Evolutionary conservation across 352 stramenopile species (phyloP), one percentile per base, ranked within the genome.

Genomic region (Globisporangium parvum): DNA sequence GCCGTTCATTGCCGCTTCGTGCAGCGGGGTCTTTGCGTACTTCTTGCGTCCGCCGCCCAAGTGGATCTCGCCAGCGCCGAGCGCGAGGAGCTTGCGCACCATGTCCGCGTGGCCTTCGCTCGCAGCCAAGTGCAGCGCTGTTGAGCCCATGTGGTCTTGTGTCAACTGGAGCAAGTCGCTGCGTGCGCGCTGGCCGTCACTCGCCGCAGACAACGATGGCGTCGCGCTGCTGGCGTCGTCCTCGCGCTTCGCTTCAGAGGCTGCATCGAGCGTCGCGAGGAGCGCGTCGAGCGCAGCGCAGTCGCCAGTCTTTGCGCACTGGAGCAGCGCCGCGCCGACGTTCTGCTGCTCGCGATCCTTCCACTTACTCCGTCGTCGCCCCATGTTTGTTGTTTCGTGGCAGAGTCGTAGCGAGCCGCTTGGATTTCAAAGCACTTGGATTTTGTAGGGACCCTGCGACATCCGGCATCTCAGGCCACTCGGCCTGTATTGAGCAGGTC

Each of bases 1-100:
- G 14, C 79, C 82, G 20, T 70, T 71, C 55, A 84, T 87, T 6
- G 82, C 77, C 5, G 82, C 79, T 57, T 92, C 82, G 48, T 92
- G 82, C 53, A 92, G 54, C 9, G 82, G 82, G 33, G 82, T 90
- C 9, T 73, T 70, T 42, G 81, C 77, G 53, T 88, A 89, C 46
- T 73, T 66, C 57, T 78, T 87, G 44, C 81, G 73, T 14, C 75
- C 78, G 14, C 80, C 80, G 28, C 66, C 72, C 33, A 85, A 55
- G 56, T 87, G 79, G 44, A 83, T 63, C 65, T 87, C 77, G 20
- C 79, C 79, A 35, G 77, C 76, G 37, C 77, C 75, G 0, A 82
- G 45, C 33, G 57, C 28, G 53, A 90, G 57, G 39, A 90, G 56
- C 46, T 69, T 51, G 15, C 46, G 44, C n/a, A 87, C 66, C 65